Evolutionary conservation across 2,329 filamentous ascomycete species (phyloP).

Genomic region (Aspergillus neotritici): DNA sequence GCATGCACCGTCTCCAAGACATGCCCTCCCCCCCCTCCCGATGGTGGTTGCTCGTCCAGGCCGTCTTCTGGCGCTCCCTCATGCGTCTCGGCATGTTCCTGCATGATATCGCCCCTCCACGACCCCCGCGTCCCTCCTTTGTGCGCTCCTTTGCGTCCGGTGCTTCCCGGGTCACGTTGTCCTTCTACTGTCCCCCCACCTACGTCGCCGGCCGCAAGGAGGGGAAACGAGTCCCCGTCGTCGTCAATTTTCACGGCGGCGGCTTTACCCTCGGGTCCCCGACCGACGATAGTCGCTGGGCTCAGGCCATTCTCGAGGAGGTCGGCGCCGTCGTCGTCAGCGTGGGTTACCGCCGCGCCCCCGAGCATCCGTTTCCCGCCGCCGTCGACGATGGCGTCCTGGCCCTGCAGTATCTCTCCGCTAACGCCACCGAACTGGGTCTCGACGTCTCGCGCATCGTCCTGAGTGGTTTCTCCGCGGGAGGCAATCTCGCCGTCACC

Average conservation of each 20-base stretch:
- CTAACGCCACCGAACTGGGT: constrained; percentile 51
- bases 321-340: constrained; percentile 55
- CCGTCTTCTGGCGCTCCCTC: constrained; percentile 60
- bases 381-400: constrained; percentile 61
- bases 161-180: constrained; percentile 48
- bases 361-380: constrained; percentile 57
- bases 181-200: constrained; percentile 55
- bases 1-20: constrained; percentile 9
- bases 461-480: constrained; percentile 58
- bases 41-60: constrained; percentile 59
- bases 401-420: constrained; percentile 54
- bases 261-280: constrained; percentile 57
- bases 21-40: constrained; percentile 39
- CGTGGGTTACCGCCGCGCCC: constrained; percentile 57
- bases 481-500: constrained; percentile 58
- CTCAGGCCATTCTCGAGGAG: constrained; percentile 50
- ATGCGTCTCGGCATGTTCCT: constrained; percentile 66
- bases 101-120: constrained; percentile 57
- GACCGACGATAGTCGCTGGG: constrained; percentile 58
- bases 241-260: constrained; percentile 61
- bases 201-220: constrained; percentile 31
- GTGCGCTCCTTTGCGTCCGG: constrained; percentile 49
- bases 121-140: constrained; percentile 58
- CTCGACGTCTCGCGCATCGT: constrained; percentile 54
- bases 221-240: constrained; percentile 49